These are phyloP conservation scores for Pogostemon cablin DNA, from an alignment of 257 asterid species.

Conservation along the genomic window DNA sequence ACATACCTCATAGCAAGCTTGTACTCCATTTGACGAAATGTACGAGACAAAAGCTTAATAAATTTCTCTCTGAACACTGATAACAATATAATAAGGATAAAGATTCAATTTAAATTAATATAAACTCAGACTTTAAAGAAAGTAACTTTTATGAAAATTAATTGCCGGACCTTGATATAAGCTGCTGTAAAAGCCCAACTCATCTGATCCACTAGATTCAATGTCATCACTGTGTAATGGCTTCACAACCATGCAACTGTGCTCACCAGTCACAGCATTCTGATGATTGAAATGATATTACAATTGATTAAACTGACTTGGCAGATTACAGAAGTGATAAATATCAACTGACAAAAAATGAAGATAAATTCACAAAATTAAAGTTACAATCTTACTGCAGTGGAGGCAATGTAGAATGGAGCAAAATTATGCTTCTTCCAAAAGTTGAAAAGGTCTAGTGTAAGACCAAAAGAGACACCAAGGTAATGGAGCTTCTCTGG, in stretches of 20 bases:
- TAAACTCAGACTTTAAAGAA: conserved; percentile 9
- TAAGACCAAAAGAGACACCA: conserved; percentile 95
- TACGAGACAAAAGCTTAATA: conserved; percentile 47
- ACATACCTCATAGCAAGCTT: conserved; percentile 95
- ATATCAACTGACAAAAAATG: conserved; percentile 9
- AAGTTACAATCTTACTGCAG: conserved; percentile 56
- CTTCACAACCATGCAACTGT: conserved; percentile 87
- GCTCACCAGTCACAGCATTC: conserved; percentile 86
- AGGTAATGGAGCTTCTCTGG: conserved; percentile 93
- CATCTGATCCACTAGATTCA: conserved; percentile 60
- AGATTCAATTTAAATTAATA: conserved; percentile 8
- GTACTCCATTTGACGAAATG: conserved; percentile 80
- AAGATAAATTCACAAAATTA: conserved; percentile 6
- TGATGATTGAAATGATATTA: conserved; percentile 40
- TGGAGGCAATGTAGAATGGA: conserved; percentile 79
- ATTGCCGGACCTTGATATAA: conserved; percentile 62
- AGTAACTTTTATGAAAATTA: neutral
- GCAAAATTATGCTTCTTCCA: conserved; percentile 93
- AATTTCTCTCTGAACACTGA: conserved; percentile 74
- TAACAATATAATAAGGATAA: conserved; percentile 19
- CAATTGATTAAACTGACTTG: conserved; percentile 24
- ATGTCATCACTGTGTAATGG: conserved; percentile 77
- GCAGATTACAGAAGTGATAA: conserved; percentile 5
- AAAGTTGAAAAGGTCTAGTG: conserved; percentile 83
- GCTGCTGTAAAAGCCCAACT: conserved; percentile 73